phyloP scores from a whole-genome alignment of 1,139 yeast species.

The Candida dubliniensis region DNA sequence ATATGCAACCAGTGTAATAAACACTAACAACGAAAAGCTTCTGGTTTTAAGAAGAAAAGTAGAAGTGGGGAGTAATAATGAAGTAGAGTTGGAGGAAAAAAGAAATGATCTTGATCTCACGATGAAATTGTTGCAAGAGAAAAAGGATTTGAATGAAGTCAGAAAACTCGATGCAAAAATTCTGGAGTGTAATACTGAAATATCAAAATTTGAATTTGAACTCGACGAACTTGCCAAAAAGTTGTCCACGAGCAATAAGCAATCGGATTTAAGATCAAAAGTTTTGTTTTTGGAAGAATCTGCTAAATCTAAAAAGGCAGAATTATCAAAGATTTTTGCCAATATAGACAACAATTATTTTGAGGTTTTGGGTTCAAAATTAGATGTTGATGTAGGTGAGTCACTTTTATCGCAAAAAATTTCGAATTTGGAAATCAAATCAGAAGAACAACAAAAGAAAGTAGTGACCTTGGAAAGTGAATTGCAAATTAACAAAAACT shows the following conservation, averaged over 20 bases:
- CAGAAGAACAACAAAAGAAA: conserved; percentile 13
- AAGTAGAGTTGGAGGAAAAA: conserved; percentile 30
- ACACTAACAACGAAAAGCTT: conserved; percentile 30
- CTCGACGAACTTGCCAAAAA: conserved; percentile 55
- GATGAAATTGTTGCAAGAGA: conserved; percentile 27
- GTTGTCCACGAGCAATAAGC: conserved; percentile 52
- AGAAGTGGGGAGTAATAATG: conserved; percentile 38
- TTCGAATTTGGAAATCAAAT: conserved; percentile 9
- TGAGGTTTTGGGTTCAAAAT: conserved; percentile 17
- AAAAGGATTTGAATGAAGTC: conserved; percentile 29
- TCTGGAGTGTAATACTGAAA: conserved; percentile 34
- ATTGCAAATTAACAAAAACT: conserved; percentile 10
- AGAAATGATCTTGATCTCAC: conserved; percentile 34
- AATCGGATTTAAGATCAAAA: conserved; percentile 59
- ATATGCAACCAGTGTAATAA: conserved; percentile 27
- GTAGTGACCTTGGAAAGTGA: conserved; percentile 12
- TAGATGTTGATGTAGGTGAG: conserved; percentile 27
- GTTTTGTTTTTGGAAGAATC: conserved; percentile 44
- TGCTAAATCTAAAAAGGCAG: conserved; percentile 24
- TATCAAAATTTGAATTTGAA: conserved; percentile 49
- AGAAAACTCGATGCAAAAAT: conserved; percentile 37
- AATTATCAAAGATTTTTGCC: conserved; percentile 16
- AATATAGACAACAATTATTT: conserved; percentile 8
- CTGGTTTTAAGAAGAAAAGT: conserved; percentile 35
- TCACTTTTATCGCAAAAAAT: conserved; percentile 17